These are phyloP conservation scores for Blastobotrys parvus DNA, from an alignment of 805 yeast species.

Conservation along the genomic window DNA sequence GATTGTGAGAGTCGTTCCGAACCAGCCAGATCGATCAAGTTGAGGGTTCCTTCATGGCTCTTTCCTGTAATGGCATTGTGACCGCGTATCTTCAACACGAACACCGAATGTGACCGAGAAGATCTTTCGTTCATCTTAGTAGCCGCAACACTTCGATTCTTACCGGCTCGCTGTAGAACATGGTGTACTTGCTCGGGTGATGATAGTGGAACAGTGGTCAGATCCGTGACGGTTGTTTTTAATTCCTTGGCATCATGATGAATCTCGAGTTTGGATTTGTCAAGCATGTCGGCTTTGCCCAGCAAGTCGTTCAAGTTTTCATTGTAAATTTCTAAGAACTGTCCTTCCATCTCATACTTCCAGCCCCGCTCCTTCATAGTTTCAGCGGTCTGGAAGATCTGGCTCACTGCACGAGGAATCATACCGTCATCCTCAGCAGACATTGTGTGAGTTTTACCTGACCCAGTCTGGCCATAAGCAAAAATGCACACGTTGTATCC, in stretches of 20 bases:
- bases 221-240: conserved; percentile 55
- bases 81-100: conserved; percentile 56
- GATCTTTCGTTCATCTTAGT: conserved; percentile 78
- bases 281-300: conserved; percentile 17
- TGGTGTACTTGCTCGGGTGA: conserved; percentile 41
- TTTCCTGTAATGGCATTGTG: conserved; percentile 41
- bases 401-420: conserved; percentile 65
- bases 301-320: conserved; percentile 70
- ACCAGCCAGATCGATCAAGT: conserved; percentile 88
- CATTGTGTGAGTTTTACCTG: conserved; percentile 95
- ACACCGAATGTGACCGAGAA: conserved; percentile 86
- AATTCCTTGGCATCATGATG: conserved; percentile 51
- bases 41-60: conserved; percentile 49
- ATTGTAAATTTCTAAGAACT: conserved; percentile 84
- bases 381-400: conserved; percentile 53
- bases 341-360: conserved; percentile 56
- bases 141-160: conserved; percentile 66
- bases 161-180: conserved; percentile 47
- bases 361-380: conserved; percentile 48
- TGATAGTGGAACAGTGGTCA: conserved; percentile 41
- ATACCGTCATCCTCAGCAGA: conserved; percentile 62
- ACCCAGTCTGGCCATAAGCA: conserved; percentile 96
- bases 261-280: conserved; percentile 49
- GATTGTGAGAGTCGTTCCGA: conserved; percentile 76
- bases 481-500: conserved; percentile 90